These are phyloP conservation scores for Setaria italica DNA, from an alignment of 202 grass and related monocot genomes.

Conservation along the genomic window DNA sequence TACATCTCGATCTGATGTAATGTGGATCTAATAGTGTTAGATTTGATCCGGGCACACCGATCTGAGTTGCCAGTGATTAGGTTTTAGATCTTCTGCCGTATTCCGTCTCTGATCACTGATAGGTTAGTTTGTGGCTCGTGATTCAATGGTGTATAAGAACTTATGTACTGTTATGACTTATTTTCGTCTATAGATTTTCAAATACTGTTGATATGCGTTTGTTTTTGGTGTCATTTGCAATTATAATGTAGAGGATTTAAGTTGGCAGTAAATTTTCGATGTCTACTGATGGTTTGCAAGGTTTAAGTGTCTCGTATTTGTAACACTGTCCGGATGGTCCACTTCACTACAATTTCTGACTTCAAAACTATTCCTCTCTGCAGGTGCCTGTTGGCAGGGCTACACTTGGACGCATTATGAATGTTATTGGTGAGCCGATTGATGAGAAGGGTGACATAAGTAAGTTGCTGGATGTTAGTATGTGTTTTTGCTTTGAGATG, in stretches of 20 bases:
- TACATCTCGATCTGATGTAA: constrained; percentile 40
- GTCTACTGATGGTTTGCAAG: background rate
- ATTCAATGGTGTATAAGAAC: background rate
- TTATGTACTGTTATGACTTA: background rate
- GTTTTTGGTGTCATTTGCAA: background rate
- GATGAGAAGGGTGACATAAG: constrained; percentile 93
- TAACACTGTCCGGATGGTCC: background rate
- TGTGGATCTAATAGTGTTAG: constrained; percentile 23
- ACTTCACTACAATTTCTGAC: constrained; percentile 2
- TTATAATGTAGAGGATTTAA: background rate
- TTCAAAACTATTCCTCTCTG: constrained; percentile 15
- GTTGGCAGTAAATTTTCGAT: background rate
- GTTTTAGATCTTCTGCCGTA: background rate
- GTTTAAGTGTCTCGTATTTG: background rate
- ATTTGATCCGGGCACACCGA: constrained; percentile 20
- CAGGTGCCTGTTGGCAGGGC: constrained; percentile 98
- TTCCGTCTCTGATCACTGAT: background rate
- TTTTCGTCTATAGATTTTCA: background rate
- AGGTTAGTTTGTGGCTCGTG: background rate
- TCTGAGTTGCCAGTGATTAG: background rate
- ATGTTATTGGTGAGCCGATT: constrained; percentile 97
- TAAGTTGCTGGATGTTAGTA: constrained; percentile 40
- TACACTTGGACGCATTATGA: constrained; percentile 98
- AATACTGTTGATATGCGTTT: no score
- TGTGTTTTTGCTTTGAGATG: background rate